These are phyloP conservation scores for Claviceps digitariae DNA, from an alignment of 2,329 filamentous ascomycete species.

Conservation along the genomic window DNA sequence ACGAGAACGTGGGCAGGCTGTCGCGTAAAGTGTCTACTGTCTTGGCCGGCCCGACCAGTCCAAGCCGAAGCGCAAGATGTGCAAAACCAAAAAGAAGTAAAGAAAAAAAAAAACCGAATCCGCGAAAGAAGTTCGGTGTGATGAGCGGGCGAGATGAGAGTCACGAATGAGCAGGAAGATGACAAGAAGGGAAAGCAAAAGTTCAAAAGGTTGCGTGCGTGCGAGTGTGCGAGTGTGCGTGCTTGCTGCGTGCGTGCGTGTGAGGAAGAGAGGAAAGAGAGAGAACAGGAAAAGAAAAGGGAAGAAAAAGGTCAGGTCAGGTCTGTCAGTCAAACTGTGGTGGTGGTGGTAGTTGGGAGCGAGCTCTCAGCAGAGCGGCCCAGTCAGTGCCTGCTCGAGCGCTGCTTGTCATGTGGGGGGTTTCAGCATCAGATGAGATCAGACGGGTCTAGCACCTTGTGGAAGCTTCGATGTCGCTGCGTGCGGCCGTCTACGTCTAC, in stretches of 20 bases:
- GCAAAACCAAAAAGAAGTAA: neutral
- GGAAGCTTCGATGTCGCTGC: slow-evolving; percentile 13
- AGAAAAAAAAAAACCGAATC: neutral
- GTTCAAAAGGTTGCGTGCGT: neutral
- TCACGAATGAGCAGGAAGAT: neutral
- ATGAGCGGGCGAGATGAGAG: neutral
- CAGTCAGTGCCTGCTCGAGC: neutral
- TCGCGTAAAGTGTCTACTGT: neutral
- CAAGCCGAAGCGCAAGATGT: neutral
- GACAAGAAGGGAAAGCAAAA: neutral
- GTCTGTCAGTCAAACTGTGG: no score
- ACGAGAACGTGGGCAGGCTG: neutral
- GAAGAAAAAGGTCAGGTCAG: no score
- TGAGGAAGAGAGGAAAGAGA: no score
- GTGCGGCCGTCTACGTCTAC: neutral
- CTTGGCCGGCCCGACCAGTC: neutral
- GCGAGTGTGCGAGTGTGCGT: no score
- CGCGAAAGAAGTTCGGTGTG: no score
- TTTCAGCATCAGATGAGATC: neutral
- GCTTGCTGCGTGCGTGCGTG: neutral
- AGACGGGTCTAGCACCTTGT: slow-evolving; percentile 16
- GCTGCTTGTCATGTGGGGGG: neutral
- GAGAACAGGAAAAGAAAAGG: neutral
- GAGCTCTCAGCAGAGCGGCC: no score
- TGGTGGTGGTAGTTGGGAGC: no score